phyloP scores from a whole-genome alignment of 129 eudicot species.

The Flaveria linearis region DNA sequence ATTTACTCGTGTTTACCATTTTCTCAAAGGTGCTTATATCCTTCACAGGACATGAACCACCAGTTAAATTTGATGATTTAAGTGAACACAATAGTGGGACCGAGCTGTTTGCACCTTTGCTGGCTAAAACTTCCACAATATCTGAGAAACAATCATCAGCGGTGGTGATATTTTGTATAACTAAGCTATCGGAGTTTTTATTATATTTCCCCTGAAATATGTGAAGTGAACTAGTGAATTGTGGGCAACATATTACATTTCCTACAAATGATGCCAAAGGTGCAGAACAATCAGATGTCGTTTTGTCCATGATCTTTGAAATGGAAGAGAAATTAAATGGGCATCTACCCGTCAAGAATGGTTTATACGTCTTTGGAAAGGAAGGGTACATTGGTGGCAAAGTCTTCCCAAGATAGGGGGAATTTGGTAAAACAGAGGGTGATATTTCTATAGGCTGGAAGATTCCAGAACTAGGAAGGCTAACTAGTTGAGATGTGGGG shows the following conservation, averaged over 20 bases:
- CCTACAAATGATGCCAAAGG: constrained; percentile 69
- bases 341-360: constrained; percentile 79
- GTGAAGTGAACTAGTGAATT: constrained; percentile 65
- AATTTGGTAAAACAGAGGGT: constrained; percentile 75
- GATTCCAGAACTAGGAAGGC: constrained; percentile 54
- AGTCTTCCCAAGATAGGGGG: constrained; percentile 49
- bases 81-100: constrained; percentile 61
- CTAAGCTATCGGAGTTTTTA: constrained; percentile 56
- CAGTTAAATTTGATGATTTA: constrained; percentile 71
- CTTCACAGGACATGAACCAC: constrained; percentile 83
- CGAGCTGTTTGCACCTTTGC: constrained; percentile 85
- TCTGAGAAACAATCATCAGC: constrained; percentile 88
- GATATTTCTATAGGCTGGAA: constrained; percentile 79
- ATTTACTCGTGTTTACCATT: constrained; percentile 64
- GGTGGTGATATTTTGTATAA: constrained; percentile 44
- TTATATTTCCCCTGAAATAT: constrained; percentile 74
- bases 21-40: constrained; percentile 61
- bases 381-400: constrained; percentile 80
- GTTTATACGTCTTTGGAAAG: constrained; percentile 60
- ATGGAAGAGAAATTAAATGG: constrained; percentile 85
- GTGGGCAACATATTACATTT: constrained; percentile 91
- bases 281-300: constrained; percentile 75
- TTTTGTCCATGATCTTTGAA: constrained; percentile 61
- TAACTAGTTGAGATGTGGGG: constrained; percentile 48
- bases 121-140: constrained; percentile 66